Evolutionary conservation across 495 filamentous ascomycete genomes (phyloP).

Genomic region (Elasticomyces elasticus): DNA sequence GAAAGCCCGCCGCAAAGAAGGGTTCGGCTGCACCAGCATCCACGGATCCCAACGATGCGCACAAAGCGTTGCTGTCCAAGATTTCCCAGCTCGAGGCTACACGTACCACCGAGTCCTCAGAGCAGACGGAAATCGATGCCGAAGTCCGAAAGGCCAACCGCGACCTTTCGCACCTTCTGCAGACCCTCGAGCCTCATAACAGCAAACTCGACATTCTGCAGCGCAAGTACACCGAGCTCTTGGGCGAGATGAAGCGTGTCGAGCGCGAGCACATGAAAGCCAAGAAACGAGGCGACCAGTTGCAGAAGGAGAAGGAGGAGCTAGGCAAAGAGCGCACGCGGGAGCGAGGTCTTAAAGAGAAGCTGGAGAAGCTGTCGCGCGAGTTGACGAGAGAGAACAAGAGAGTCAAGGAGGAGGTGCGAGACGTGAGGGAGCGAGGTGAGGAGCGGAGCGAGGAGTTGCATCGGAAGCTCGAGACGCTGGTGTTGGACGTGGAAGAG

Average conservation of each 20-base stretch:
- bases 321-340: slow-evolving; percentile 77
- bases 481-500: slow-evolving; percentile 70
- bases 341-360: slow-evolving; percentile 77
- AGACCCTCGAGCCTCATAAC: slow-evolving; percentile 64
- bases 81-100: slow-evolving; percentile 93
- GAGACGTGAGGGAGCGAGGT: slow-evolving; percentile 72
- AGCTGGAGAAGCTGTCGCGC: slow-evolving; percentile 86
- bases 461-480: slow-evolving; percentile 67
- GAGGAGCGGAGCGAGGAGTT: slow-evolving; percentile 70
- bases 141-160: slow-evolving; percentile 90
- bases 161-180: slow-evolving; percentile 71
- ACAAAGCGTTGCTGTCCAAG: slow-evolving; percentile 80
- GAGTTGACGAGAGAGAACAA: slow-evolving; percentile 95
- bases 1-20: slow-evolving; percentile 46
- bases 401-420: slow-evolving; percentile 93
- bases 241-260: slow-evolving; percentile 86
- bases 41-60: slow-evolving; percentile 79
- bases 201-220: slow-evolving; percentile 75
- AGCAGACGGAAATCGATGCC: slow-evolving; percentile 84
- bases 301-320: slow-evolving; percentile 95
- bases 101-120: slow-evolving; percentile 85
- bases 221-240: slow-evolving; percentile 80
- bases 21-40: slow-evolving; percentile 34
- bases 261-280: slow-evolving; percentile 90
- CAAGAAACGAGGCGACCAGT: slow-evolving; percentile 85